Evolutionary conservation across 2,329 filamentous ascomycete species (phyloP).

Genomic region (Aspergillus nomiae): DNA sequence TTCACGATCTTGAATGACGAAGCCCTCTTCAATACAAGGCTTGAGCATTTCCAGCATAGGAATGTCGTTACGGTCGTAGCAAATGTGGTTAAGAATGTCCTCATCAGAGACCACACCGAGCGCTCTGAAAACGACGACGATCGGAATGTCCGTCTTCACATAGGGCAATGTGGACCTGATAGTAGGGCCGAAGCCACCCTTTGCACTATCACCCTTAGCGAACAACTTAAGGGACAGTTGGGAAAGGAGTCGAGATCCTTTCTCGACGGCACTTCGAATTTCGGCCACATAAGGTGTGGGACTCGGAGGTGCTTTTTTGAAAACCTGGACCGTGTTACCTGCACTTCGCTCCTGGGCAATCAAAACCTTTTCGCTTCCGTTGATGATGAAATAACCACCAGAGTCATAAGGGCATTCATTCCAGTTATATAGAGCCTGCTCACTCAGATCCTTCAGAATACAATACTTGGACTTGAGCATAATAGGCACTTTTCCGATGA

Average conservation of each 20-base stretch:
- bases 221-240: conserved; percentile 89
- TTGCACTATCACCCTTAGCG: conserved; percentile 77
- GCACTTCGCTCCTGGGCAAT: conserved; percentile 97
- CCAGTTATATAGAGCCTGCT: conserved; percentile 83
- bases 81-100: conserved; percentile 97
- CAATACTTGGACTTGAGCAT: conserved; percentile 99
- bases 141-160: conserved; percentile 88
- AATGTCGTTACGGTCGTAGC: conserved; percentile 91
- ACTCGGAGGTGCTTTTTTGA: conserved; percentile 94
- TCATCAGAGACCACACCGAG: conserved; percentile 95
- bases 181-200: conserved; percentile 79
- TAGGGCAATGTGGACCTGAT: conserved; percentile 92
- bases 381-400: conserved; percentile 98
- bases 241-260: conserved; percentile 91
- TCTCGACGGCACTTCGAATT: conserved; percentile 94
- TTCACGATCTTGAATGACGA: conserved; percentile 93
- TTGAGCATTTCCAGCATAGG: conserved; percentile 98
- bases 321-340: conserved; percentile 98
- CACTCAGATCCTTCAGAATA: conserved; percentile 78
- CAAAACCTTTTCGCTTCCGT: conserved; percentile 96
- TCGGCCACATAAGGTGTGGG: conserved; percentile 92
- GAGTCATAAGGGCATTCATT: conserved; percentile 99
- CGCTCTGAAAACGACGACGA: conserved; percentile 93
- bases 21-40: conserved; percentile 95
- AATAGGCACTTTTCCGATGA: conserved; percentile 92